Evolutionary conservation across 164 flowering plant species (phyloP).

Genomic region (Taxillus chinensis): DNA sequence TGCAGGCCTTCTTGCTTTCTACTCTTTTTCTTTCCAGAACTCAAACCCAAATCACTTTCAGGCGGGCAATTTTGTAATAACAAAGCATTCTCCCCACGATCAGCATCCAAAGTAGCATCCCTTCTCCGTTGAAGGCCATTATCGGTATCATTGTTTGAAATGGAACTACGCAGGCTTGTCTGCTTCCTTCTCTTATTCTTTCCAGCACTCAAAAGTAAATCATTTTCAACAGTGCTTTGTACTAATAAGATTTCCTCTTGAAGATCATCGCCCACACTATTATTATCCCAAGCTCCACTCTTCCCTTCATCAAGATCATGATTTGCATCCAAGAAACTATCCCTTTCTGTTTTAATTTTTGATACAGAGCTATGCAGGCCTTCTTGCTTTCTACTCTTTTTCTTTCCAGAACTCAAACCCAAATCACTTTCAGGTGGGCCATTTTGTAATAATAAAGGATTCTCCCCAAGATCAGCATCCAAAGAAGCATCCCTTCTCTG

Average conservation of each 20-base stretch:
- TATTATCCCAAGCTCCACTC: not conserved
- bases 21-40: constrained; percentile 2
- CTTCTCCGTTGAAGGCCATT: too few species aligned
- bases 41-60: not conserved
- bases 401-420: not conserved
- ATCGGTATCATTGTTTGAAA: too few species aligned
- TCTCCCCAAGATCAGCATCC: not conserved
- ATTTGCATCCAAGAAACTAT: not conserved
- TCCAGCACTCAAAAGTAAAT: too few species aligned
- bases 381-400: not conserved
- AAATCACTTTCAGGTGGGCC: not conserved
- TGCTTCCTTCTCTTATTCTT: too few species aligned
- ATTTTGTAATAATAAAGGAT: not conserved
- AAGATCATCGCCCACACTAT: too few species aligned
- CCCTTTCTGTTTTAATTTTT: not conserved
- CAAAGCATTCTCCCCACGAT: too few species aligned
- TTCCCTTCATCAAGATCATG: too few species aligned
- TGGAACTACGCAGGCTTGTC: too few species aligned
- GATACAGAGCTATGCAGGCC: not conserved
- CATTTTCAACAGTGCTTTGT: too few species aligned
- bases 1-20: not conserved
- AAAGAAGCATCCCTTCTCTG: not conserved
- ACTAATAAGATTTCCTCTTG: too few species aligned
- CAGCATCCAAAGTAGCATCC: too few species aligned
- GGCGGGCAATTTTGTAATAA: too few species aligned